Evolutionary conservation across 176 grass and related monocot genomes (phyloP), one percentile per base, ranked within the genome.

Genomic region (Lolium multiflorum): DNA sequence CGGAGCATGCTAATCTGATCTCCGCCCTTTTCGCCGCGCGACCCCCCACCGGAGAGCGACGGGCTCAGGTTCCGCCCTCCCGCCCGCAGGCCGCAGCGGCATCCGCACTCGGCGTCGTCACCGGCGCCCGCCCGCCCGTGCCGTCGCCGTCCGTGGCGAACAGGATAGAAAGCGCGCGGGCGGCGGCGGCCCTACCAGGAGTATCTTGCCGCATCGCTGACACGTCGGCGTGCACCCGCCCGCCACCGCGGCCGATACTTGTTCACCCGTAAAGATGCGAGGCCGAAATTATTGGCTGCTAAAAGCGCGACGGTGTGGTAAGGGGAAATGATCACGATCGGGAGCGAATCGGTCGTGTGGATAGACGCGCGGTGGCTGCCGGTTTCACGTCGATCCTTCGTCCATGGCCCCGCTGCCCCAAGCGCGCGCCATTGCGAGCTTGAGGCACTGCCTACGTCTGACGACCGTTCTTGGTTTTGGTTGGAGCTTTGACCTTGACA

Each of bases 381-480:
- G 64, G 84, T 66, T 55, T 90, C 84, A 74, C 47, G 84, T 48
- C 14, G 74, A 87, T 87, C 80, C 68, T 56, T 81, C 76, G 71
- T 43, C 10, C 9, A 15, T 28, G 59, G 46, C 57, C 76, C 41
- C 58, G 41, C 1, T 43, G 41, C 41, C 41, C 7, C 58, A 11
- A 5, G 60, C 61, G 41, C 71, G 43, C 71, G 72, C 72, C 72
- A 51, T 28, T 52, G 65, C 59, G 7, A 35, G 31, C 31, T 35
- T 35, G 31, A 35, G 31, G 57, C 58, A 61, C 9, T 61, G 22
- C 46, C 7, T 47, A 1, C 31, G 22, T 50, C 66, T 16, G 20
- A 46, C 59, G 13, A 48, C 41, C 41, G 31, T 56, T 74, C 48
- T 82, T 58, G 52, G 58, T 37, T 52, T 75, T 75, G 22, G 14